Evolutionary conservation across 768 basidiomycete genomes (phyloP).

Genomic region (Russula vinacea): DNA sequence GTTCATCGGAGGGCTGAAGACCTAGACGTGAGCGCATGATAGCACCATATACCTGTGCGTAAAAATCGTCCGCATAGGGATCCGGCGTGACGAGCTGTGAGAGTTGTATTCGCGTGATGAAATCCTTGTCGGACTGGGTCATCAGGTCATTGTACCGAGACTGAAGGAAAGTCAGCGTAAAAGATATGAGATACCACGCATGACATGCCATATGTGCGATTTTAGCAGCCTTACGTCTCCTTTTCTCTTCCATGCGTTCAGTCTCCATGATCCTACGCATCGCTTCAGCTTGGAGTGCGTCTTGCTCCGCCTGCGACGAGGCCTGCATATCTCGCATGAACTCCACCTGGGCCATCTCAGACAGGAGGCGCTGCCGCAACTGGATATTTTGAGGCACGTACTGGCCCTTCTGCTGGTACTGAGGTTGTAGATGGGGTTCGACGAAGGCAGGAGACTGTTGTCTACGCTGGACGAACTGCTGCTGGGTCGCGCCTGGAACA

Average conservation of each 20-base stretch:
- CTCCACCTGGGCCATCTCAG: constrained; percentile 70
- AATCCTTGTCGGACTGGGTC: constrained; percentile 99
- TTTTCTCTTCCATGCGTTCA: constrained; percentile 82
- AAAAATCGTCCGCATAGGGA: constrained; percentile 97
- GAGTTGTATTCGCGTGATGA: constrained; percentile 98
- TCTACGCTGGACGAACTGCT: constrained; percentile 46
- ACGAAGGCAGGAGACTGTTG: constrained; percentile 39
- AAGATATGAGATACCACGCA: neutral
- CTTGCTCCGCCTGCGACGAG: constrained; percentile 59
- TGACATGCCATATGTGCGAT: constrained; percentile 79
- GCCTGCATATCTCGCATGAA: constrained; percentile 62
- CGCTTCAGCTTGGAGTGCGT: constrained; percentile 69
- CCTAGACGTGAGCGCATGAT: constrained; percentile 78
- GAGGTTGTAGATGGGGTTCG: constrained; percentile 34
- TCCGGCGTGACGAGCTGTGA: constrained; percentile 97
- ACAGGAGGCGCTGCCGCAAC: constrained; percentile 71
- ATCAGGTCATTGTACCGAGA: constrained; percentile 92
- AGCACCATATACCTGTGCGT: constrained; percentile 92
- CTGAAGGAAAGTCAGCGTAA: constrained; percentile 40
- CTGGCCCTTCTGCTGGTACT: constrained; percentile 53
- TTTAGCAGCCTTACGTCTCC: constrained; percentile 76
- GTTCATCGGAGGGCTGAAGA: constrained; percentile 65
- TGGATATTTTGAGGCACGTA: constrained; percentile 63
- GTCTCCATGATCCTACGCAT: constrained; percentile 90
- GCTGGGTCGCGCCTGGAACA: constrained; percentile 47